Percentiles rank a stretch among this genome's conserved stretches.
These are phyloP conservation scores for Rhizopogon salebrosus DNA, from an alignment of 768 basidiomycete genomes.

Conservation along the genomic window DNA sequence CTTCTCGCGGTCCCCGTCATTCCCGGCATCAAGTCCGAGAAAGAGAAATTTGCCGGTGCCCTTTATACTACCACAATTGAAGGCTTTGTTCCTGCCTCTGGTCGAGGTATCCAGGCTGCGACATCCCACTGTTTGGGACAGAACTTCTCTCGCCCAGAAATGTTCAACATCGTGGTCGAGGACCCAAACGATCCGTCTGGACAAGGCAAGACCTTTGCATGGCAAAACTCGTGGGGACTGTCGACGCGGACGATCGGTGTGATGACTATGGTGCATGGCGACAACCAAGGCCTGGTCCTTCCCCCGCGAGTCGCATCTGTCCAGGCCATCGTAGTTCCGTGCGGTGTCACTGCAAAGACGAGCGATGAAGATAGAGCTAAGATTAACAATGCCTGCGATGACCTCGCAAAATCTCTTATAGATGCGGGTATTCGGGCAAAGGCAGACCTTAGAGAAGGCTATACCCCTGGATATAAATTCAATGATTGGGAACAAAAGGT, in stretches of 20 bases:
- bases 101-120: constrained; percentile 96
- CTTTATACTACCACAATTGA: constrained; percentile 98
- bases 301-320: constrained; percentile 95
- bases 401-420: constrained; percentile 68
- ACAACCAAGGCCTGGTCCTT: constrained; percentile 94
- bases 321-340: constrained; percentile 90
- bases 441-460: constrained; percentile 90
- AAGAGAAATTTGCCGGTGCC: constrained; percentile 98
- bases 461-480: constrained; percentile 99
- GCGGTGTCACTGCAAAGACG: constrained; percentile 87
- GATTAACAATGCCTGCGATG: constrained; percentile 76
- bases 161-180: constrained; percentile 98
- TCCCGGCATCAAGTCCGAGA: constrained; percentile 95
- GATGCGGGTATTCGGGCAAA: constrained; percentile 75
- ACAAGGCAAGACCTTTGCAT: constrained; percentile 74
- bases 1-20: constrained; percentile 97
- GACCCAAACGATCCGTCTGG: constrained; percentile 75
- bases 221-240: constrained; percentile 99
- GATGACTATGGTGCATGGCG: constrained; percentile 99
- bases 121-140: constrained; percentile 98
- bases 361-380: constrained; percentile 57
- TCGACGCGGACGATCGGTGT: constrained; percentile 95
- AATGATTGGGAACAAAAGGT: constrained; percentile 99
- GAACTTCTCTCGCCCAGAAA: constrained; percentile 92
- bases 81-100: constrained; percentile 95